phyloP scores from a whole-genome alignment of 2,329 filamentous ascomycete species.

The Fonsecaea pugnacius region DNA sequence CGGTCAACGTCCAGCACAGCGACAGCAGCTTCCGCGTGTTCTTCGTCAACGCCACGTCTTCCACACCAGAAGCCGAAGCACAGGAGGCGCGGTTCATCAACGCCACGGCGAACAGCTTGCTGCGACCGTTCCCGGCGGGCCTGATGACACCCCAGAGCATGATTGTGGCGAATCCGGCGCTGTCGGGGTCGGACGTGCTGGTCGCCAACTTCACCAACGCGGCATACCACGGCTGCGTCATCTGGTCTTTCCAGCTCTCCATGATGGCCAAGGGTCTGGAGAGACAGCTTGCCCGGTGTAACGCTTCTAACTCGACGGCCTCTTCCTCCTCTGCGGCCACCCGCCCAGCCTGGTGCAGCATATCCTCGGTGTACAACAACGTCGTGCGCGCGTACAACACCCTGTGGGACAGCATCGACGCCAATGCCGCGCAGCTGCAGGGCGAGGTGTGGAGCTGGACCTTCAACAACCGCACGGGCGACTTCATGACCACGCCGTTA shows the following conservation, averaged over 20 bases:
- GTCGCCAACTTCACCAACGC: conserved; percentile 60
- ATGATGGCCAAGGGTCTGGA: conserved; percentile 68
- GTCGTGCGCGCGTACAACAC: conserved; percentile 60
- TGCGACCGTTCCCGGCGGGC: conserved; percentile 63
- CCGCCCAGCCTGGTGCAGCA: conserved; percentile 56
- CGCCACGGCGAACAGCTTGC: conserved; percentile 62
- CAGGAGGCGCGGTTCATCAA: conserved; percentile 63
- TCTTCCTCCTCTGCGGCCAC: not conserved
- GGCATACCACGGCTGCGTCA: conserved; percentile 67
- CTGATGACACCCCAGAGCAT: conserved; percentile 61
- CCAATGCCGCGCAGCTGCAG: conserved; percentile 57
- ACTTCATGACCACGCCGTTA: conserved; percentile 57
- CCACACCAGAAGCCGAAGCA: conserved; percentile 48
- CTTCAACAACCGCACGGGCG: conserved; percentile 50
- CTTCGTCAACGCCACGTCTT: conserved; percentile 60
- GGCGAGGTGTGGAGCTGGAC: conserved; percentile 68
- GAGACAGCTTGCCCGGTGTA: conserved; percentile 61
- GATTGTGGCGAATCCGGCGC: conserved; percentile 66
- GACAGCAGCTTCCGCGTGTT: conserved; percentile 69
- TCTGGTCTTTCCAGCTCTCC: conserved; percentile 68
- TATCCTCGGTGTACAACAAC: conserved; percentile 51
- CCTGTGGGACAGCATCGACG: conserved; percentile 65
- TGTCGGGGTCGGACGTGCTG: conserved; percentile 54
- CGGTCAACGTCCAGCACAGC: conserved; percentile 65
- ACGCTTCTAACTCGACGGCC: conserved; percentile 21